Conservation (phyloP, 352 stramenopile genomes). For the Phytophthora cryptogea region DNA sequence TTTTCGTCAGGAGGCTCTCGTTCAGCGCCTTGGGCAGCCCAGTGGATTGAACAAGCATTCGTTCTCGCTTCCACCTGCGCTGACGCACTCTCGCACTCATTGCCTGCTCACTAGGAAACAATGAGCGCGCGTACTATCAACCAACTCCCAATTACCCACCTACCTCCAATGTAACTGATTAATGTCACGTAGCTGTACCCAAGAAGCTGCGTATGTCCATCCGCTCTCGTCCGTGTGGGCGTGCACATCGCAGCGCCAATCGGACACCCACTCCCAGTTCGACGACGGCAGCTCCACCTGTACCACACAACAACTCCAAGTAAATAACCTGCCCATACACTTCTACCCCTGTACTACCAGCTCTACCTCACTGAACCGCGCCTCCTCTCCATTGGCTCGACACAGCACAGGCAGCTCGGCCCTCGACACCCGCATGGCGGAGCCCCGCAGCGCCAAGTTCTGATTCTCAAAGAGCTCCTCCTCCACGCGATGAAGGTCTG, state of each 20-base stretch:
- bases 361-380: constrained; percentile 47
- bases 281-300: constrained; percentile 53
- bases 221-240: constrained; percentile 54
- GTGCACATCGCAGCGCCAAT: constrained; percentile 52
- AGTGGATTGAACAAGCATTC: constrained; percentile 48
- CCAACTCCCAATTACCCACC: not conserved
- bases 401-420: constrained; percentile 32
- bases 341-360: no score
- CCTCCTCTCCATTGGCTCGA: constrained; percentile 35
- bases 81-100: constrained; percentile 46
- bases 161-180: constrained; percentile 31
- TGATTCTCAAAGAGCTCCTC: constrained; percentile 70
- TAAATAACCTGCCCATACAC: no score
- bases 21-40: constrained; percentile 37
- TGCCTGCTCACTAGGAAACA: constrained; percentile 37
- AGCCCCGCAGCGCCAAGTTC: constrained; percentile 42
- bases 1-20: constrained; percentile 38
- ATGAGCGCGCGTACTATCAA: not conserved
- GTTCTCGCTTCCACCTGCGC: constrained; percentile 60
- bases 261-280: constrained; percentile 68
- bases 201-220: constrained; percentile 57
- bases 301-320: not conserved
- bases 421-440: constrained; percentile 11
- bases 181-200: constrained; percentile 34
- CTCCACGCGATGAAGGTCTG: constrained; percentile 37